These are phyloP conservation scores for Stachybotrys elegans DNA, from an alignment of 2,329 filamentous ascomycete species.

Conservation along the genomic window DNA sequence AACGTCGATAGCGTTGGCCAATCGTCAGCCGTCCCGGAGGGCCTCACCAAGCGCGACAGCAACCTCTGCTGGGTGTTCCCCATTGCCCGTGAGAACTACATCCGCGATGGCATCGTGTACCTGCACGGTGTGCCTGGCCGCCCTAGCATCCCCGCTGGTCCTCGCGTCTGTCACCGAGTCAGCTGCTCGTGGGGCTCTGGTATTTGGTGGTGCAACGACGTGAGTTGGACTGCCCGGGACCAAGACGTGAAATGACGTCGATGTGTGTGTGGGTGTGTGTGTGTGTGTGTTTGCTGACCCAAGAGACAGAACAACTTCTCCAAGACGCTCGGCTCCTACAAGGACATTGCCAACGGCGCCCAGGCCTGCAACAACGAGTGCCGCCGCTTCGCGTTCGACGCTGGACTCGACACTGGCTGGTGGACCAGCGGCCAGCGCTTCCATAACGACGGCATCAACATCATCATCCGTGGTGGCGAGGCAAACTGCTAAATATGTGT, in stretches of 20 bases:
- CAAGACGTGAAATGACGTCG: too few species aligned
- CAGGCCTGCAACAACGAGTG: background rate
- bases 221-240: background rate
- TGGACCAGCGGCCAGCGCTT: background rate
- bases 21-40: background rate
- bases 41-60: background rate
- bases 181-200: conserved; percentile 2
- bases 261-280: too few species aligned
- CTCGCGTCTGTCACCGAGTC: background rate
- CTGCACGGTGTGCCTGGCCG: background rate
- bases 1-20: too few species aligned
- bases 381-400: background rate
- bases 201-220: background rate
- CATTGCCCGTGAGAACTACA: background rate
- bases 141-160: background rate
- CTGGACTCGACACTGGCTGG: background rate
- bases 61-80: background rate
- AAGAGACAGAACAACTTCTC: background rate
- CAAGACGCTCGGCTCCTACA: background rate
- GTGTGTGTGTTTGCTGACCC: too few species aligned
- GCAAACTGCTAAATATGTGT: too few species aligned
- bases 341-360: background rate
- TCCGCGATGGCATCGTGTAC: background rate
- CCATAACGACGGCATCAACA: background rate
- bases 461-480: background rate